phyloP scores from a whole-genome alignment of 345 rosid genomes.

The Pseudoturritis turrita region DNA sequence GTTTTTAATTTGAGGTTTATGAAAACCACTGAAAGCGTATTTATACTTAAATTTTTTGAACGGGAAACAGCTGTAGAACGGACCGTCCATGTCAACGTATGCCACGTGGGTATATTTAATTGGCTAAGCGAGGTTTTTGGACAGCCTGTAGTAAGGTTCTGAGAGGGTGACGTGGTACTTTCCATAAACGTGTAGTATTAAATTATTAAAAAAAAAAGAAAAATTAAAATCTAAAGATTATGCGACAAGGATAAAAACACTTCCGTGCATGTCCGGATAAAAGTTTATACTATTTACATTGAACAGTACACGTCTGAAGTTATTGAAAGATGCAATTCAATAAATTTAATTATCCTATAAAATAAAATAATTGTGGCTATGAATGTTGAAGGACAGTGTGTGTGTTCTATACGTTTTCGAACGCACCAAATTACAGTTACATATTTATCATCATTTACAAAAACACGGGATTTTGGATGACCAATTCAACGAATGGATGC shows the following conservation, averaged over 20 bases:
- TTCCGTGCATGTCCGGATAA: constrained; percentile 33
- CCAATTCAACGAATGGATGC: constrained; percentile 5
- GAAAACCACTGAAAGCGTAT: not conserved
- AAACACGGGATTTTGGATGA: constrained; percentile 8
- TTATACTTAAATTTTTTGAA: constrained; percentile 1
- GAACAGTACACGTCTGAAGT: constrained; percentile 4
- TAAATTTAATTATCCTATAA: not conserved
- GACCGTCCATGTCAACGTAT: constrained; percentile 4
- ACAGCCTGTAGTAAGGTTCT: constrained; percentile 31
- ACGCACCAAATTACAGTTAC: not conserved
- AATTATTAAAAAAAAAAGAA: not conserved
- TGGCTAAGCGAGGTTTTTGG: constrained; percentile 4
- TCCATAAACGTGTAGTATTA: constrained; percentile 10
- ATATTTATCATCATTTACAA: not conserved
- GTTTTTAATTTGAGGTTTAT: not conserved
- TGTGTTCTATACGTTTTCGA: not conserved
- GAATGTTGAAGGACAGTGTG: not conserved
- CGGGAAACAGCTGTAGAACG: constrained; percentile 31
- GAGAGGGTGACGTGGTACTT: constrained; percentile 31
- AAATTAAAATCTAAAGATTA: not conserved
- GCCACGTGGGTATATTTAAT: constrained; percentile 28
- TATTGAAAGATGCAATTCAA: not conserved
- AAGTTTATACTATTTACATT: constrained; percentile 21
- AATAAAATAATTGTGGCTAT: not conserved
- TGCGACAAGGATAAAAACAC: constrained; percentile 15